Percentiles rank a stretch among this genome's conserved stretches.
Evolutionary conservation across 192 early-diverging fungal species (phyloP).

Genomic region (Diversispora eburnea): DNA sequence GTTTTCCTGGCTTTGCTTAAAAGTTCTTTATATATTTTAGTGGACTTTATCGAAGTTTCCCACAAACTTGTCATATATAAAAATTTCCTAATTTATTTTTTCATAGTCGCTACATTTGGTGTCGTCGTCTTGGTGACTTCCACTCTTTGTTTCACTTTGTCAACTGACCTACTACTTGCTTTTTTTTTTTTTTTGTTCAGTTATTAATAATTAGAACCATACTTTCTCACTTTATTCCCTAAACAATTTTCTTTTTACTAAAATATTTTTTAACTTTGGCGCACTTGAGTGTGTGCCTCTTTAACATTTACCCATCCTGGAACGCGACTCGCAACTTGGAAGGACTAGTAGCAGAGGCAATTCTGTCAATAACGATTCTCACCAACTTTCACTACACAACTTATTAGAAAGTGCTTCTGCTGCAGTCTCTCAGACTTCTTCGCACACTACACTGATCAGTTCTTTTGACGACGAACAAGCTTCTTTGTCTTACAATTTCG

Average conservation of each 20-base stretch:
- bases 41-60: too few species aligned
- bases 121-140: too few species aligned
- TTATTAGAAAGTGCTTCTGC: conserved; percentile 23
- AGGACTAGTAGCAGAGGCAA: conserved; percentile 30
- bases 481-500: conserved; percentile 7
- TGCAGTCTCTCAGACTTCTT: conserved; percentile 18
- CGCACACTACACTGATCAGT: conserved; percentile 10
- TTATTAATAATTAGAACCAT: too few species aligned
- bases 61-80: too few species aligned
- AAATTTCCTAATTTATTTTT: too few species aligned
- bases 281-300: conserved; percentile 27
- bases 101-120: too few species aligned
- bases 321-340: conserved; percentile 33
- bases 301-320: conserved; percentile 30
- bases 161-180: too few species aligned
- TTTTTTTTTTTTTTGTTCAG: too few species aligned
- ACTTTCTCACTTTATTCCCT: too few species aligned
- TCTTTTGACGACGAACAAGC: conserved; percentile 16
- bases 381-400: conserved; percentile 8
- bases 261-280: conserved; percentile 17
- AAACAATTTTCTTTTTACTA: neutral
- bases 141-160: too few species aligned
- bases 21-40: too few species aligned
- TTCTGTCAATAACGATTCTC: conserved; percentile 20
- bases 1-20: too few species aligned